Base-by-base conservation (phyloP, 352 stramenopile species). In the Pythium apleroticum region DNA sequence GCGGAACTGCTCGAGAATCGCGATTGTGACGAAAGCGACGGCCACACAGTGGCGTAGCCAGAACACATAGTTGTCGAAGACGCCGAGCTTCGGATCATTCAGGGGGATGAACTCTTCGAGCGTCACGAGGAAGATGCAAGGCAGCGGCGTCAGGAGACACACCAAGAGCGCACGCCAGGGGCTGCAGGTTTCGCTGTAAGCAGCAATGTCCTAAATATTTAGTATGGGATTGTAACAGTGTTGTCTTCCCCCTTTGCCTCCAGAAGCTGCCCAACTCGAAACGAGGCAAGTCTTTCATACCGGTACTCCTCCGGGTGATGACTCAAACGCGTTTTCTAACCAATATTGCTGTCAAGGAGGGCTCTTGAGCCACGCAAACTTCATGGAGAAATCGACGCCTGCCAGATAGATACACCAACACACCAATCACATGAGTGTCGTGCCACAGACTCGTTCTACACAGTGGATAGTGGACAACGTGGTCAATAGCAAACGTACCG, bases 61-160 rank as follows among this genome's bases (percentile, higher is more conserved):
- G 33, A 84, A 74, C 3, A 69, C 52, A 10, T 71, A 67, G 63
- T 83, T 87, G 12, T 65, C 63, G 39, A 65, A 59, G 15, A 68
- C 60, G 5, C 75, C 74, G 14, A 31, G 41, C 19, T 59, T 41
- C 1, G 73, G 68, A 10, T 54, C 22, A 14, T 22, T 52, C 27
- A 81, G 56, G 20, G 69, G 50, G 8, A 72, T 33, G 27, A 53
- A 28, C 27, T 85, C 76, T 52, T 78, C 71, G 9, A 72, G 19
- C 14, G 77, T 60, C 17, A 68, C 64, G 14, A 79, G 37, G 5
- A 66, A 22, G 4, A 84, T 31, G 30, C 66, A 77, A 0, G 75
- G 75, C 3, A 81, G 15, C 0, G 78, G 74, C 3, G 73, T 76
- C 4, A 80, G 45, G 3, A 69, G 8, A 43, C 62, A 65, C 17